These are phyloP conservation scores for Evernia prunastri DNA, from an alignment of 495 filamentous ascomycete genomes.

Conservation along the genomic window DNA sequence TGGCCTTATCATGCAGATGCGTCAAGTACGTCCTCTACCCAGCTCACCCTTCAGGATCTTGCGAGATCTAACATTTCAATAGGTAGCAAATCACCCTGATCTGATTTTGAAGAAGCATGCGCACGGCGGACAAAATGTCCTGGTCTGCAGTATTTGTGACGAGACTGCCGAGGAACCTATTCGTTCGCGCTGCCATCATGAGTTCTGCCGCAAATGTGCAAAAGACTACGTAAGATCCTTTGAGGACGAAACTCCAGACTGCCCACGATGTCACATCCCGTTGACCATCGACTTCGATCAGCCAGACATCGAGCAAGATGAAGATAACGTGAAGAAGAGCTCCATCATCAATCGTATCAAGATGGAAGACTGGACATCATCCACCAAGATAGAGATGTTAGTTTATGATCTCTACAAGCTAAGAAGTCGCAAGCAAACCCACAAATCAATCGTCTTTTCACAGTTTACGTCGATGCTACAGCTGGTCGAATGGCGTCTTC, in stretches of 20 bases:
- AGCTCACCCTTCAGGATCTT: not conserved
- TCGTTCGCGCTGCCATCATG: slow-evolving; percentile 82
- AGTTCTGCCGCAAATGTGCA: slow-evolving; percentile 88
- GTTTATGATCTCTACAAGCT: slow-evolving; percentile 88
- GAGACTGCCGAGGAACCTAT: slow-evolving; percentile 93
- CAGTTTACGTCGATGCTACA: slow-evolving; percentile 70
- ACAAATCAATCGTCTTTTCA: slow-evolving; percentile 77
- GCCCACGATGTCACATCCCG: slow-evolving; percentile 84
- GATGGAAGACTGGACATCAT: slow-evolving; percentile 96
- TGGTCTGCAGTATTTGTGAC: slow-evolving; percentile 91
- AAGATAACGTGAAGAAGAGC: slow-evolving; percentile 74
- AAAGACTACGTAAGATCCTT: slow-evolving; percentile 75
- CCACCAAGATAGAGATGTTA: slow-evolving; percentile 94
- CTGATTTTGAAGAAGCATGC: slow-evolving; percentile 81
- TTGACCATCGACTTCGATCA: slow-evolving; percentile 88
- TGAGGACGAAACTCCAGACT: slow-evolving; percentile 57
- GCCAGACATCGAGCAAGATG: slow-evolving; percentile 85
- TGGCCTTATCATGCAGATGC: slow-evolving; percentile 57
- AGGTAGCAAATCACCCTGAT: slow-evolving; percentile 79
- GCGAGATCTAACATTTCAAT: not conserved
- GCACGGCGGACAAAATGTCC: slow-evolving; percentile 78
- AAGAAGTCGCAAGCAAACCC: slow-evolving; percentile 79
- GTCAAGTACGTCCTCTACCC: slow-evolving; percentile 53
- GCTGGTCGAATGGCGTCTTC: slow-evolving; percentile 89
- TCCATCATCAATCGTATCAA: slow-evolving; percentile 96